Percentiles rank a stretch among this genome's conserved stretches.
These are phyloP conservation scores for Aspergillus pseudotamarii DNA, from an alignment of 2,329 filamentous ascomycete species.

Conservation along the genomic window DNA sequence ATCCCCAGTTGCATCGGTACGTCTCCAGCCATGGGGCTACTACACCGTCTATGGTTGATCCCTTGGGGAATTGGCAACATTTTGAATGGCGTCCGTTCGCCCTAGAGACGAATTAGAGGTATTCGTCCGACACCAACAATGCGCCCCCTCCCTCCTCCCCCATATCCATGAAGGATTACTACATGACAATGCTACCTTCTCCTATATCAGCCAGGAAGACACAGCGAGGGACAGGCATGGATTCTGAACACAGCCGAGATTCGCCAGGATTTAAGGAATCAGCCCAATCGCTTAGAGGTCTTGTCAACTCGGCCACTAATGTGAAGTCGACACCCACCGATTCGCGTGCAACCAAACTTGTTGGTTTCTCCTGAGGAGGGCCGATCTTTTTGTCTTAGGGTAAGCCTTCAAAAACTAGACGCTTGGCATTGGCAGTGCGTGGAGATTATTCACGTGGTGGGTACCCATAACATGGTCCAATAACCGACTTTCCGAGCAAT, in stretches of 20 bases:
- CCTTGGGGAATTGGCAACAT: not conserved
- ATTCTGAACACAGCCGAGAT: not conserved
- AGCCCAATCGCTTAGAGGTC: not conserved
- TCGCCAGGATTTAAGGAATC: not conserved
- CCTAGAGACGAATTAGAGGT: not conserved
- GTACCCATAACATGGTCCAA: not conserved
- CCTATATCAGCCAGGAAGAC: not conserved
- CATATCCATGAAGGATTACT: not conserved
- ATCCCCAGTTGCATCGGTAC: constrained; percentile 9
- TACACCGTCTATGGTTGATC: constrained; percentile 5
- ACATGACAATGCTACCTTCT: not conserved
- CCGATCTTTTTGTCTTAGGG: not conserved
- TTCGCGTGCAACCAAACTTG: not conserved
- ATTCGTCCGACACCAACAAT: constrained; percentile 7
- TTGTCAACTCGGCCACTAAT: not conserved
- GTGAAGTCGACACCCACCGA: not conserved
- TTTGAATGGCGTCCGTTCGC: not conserved
- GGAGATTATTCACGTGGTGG: constrained; percentile 2
- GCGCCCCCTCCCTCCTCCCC: not conserved
- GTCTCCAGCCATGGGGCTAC: constrained; percentile 1
- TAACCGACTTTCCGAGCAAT: not conserved
- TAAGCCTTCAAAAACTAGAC: not conserved
- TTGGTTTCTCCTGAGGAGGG: constrained; percentile 1
- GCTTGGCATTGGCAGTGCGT: constrained; percentile 1
- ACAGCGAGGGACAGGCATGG: not conserved